Evolutionary conservation across 2,329 filamentous ascomycete species (phyloP).

Genomic region (Onygenales sp.): DNA sequence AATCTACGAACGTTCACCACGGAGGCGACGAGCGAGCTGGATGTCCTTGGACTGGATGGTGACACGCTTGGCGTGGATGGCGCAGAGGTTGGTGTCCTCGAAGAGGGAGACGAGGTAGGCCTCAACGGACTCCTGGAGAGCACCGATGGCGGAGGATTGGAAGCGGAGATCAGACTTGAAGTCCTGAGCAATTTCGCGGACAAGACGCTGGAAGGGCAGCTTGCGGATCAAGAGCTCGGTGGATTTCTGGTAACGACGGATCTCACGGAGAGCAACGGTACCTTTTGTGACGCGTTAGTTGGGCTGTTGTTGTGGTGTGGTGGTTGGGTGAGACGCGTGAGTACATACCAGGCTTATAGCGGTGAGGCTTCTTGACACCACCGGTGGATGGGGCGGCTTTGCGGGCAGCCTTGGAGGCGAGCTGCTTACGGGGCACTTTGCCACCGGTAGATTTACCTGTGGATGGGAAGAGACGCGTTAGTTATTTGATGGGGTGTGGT

Average conservation of each 20-base stretch:
- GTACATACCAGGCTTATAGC: constrained; percentile 66
- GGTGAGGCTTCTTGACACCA: constrained; percentile 92
- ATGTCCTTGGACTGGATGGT: constrained; percentile 94
- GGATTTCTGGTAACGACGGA: constrained; percentile 95
- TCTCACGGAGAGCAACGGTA: constrained; percentile 97
- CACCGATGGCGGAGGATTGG: constrained; percentile 96
- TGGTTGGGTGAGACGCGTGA: background rate
- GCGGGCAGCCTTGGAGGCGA: constrained; percentile 97
- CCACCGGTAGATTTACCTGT: constrained; percentile 65
- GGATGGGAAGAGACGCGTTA: constrained; percentile 17
- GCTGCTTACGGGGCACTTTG: constrained; percentile 81
- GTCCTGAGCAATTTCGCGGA: constrained; percentile 92
- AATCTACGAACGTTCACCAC: constrained; percentile 77
- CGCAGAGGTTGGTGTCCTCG: constrained; percentile 96
- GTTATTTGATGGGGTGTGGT: constrained; percentile 17
- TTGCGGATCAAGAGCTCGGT: constrained; percentile 95
- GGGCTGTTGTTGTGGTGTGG: background rate
- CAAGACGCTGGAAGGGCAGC: constrained; percentile 94
- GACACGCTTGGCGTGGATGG: constrained; percentile 98
- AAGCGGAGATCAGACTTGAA: constrained; percentile 94
- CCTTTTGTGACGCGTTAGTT: constrained; percentile 31
- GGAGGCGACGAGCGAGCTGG: constrained; percentile 88
- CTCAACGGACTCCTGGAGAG: constrained; percentile 96
- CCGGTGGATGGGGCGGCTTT: constrained; percentile 97
- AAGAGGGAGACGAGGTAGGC: constrained; percentile 97